Base-by-base conservation (phyloP, 2,329 filamentous ascomycete species). In the Colletotrichum incanum region DNA sequence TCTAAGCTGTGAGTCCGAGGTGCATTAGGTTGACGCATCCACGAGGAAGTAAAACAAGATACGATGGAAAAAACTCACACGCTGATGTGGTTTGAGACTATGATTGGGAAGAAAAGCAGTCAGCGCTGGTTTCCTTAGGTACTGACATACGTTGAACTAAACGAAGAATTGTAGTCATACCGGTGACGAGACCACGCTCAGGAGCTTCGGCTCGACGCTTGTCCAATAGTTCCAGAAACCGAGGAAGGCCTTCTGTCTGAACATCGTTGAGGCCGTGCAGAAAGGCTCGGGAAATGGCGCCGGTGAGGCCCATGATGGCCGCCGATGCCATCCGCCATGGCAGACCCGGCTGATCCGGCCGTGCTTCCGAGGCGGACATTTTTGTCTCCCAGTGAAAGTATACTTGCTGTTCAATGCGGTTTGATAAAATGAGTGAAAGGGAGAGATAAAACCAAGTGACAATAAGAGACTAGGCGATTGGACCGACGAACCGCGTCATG, bases 61-160 rank as follows among this genome's bases (percentile, higher is more conserved):
- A 58, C 26, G 54, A 41, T 41, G 52, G 34, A 26, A 47, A 14
- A 43, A 69, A 92, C 93, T 83, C 92, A 96, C 93, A 97, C 92
- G 81, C 93, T 95, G 75, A 94, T 89, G 85, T 97, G 94, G 82
- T 97, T 97, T 60, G 93, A 96, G 45, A 96, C 94, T 95, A 77
- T 20, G 23, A n/a, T 55, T 7, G 20, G 20, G 14, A 39, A 67
- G 43, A 47, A 65, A 50, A 16, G 9, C 7, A 23, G 62, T 71
- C 61, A 65, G 52, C 41, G 47, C 63, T 58, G 47, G 59, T n/a
- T 61, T 63, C 31, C 12, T 47, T 26, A 28, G 20, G 20, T 12
- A 45, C 43, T 18, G n/a, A 3, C 3, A 14, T 41, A 41, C 64
- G 3, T 39, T 31, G 37, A 31, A 16, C n/a, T 12, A 45, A 45